Evolutionary conservation across 768 basidiomycete species (phyloP).

Genomic region (Lanmaoa pseudosensibilis): DNA sequence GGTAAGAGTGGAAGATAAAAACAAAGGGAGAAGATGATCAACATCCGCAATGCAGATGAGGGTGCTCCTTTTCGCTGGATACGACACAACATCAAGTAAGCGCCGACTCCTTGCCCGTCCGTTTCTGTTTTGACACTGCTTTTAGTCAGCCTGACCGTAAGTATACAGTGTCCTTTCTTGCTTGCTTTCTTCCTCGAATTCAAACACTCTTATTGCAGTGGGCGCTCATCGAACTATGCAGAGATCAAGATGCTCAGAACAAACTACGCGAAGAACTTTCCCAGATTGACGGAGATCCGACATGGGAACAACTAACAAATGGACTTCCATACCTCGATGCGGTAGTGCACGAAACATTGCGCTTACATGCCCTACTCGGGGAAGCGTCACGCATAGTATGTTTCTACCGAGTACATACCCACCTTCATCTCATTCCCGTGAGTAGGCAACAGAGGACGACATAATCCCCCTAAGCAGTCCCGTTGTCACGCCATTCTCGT

Average conservation of each 20-base stretch:
- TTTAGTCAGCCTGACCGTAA: slow-evolving; percentile 29
- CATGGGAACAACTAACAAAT: slow-evolving; percentile 51
- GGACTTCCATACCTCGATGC: slow-evolving; percentile 56
- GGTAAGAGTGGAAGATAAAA: slow-evolving; percentile 5
- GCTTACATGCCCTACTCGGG: slow-evolving; percentile 41
- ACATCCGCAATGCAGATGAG: slow-evolving; percentile 29
- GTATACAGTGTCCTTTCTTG: not conserved
- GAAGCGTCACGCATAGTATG: slow-evolving; percentile 20
- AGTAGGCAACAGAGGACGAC: slow-evolving; percentile 52
- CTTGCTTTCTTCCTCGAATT: not conserved
- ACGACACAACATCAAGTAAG: slow-evolving; percentile 43
- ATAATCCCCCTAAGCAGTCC: slow-evolving; percentile 55
- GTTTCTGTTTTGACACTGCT: not conserved
- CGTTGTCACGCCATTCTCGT: slow-evolving; percentile 40
- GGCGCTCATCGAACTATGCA: slow-evolving; percentile 56
- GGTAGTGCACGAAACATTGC: slow-evolving; percentile 45
- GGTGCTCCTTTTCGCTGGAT: slow-evolving; percentile 40
- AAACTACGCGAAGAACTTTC: slow-evolving; percentile 53
- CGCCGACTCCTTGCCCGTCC: not conserved
- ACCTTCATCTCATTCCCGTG: slow-evolving; percentile 8
- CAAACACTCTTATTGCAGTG: slow-evolving; percentile 30
- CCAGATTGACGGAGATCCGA: slow-evolving; percentile 44
- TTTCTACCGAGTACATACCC: not conserved
- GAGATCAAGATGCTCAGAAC: slow-evolving; percentile 43
- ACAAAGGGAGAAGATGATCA: not conserved